phyloP scores from a whole-genome alignment of 2,329 filamentous ascomycete species.

The Trichoderma lentiforme region DNA sequence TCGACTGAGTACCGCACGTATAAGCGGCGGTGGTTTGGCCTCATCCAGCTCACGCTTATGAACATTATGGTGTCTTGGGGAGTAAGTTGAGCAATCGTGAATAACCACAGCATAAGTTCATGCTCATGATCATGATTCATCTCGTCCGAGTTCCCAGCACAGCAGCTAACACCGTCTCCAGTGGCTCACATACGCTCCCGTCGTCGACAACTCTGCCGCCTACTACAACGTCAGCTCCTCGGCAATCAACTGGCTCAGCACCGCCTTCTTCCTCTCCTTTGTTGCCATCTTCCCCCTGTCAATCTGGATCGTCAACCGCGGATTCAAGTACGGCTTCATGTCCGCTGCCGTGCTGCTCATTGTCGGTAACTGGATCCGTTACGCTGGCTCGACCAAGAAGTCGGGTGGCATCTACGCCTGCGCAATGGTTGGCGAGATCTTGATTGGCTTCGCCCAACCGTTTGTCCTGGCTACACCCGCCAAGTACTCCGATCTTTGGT shows the following conservation, averaged over 20 bases:
- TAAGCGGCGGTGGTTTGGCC: slow-evolving; percentile 83
- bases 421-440: slow-evolving; percentile 86
- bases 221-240: slow-evolving; percentile 75
- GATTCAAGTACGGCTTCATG: slow-evolving; percentile 75
- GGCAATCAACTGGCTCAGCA: slow-evolving; percentile 90
- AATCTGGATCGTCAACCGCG: slow-evolving; percentile 75
- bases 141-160: no score
- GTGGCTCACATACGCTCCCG: slow-evolving; percentile 91
- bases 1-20: slow-evolving; percentile 54
- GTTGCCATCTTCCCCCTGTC: slow-evolving; percentile 66
- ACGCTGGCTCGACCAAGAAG: slow-evolving; percentile 60
- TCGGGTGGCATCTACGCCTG: slow-evolving; percentile 64
- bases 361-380: slow-evolving; percentile 87
- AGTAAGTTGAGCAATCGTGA: slow-evolving; percentile 55
- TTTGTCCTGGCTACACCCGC: slow-evolving; percentile 90
- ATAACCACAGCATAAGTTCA: no score
- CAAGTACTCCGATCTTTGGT: slow-evolving; percentile 92
- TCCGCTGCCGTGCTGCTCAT: slow-evolving; percentile 70
- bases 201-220: slow-evolving; percentile 67
- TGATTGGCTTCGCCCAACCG: slow-evolving; percentile 85
- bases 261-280: slow-evolving; percentile 82
- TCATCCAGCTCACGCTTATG: slow-evolving; percentile 77
- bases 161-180: slow-evolving; percentile 15
- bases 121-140: neutral
- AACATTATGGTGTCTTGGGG: slow-evolving; percentile 96